These are phyloP conservation scores for Allantophomopsis lycopodina DNA, from an alignment of 2,329 filamentous ascomycete species.

Conservation along the genomic window DNA sequence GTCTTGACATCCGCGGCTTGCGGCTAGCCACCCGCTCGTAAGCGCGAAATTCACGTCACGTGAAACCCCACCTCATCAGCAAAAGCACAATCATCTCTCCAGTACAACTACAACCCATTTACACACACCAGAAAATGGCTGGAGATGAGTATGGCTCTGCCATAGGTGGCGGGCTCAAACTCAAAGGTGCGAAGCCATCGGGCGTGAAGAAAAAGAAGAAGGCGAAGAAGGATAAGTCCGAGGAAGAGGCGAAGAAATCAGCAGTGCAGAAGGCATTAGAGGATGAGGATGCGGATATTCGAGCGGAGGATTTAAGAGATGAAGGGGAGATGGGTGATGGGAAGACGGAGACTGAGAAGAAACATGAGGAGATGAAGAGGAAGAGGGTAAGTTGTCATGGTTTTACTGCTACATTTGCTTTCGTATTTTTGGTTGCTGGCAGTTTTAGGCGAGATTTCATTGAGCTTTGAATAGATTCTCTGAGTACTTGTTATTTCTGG, in stretches of 20 bases:
- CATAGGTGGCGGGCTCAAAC: conserved; percentile 59
- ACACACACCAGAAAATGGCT: conserved; percentile 33
- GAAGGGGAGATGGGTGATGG: conserved; percentile 10
- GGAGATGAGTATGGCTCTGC: conserved; percentile 57
- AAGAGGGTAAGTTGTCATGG: conserved; percentile 51
- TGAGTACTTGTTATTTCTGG: too few relatives aligned
- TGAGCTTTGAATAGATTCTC: conserved; percentile 2
- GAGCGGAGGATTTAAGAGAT: too few relatives aligned
- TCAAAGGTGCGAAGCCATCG: conserved; percentile 55
- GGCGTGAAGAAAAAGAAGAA: conserved; percentile 49
- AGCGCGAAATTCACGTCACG: too few relatives aligned
- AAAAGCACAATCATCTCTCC: too few relatives aligned
- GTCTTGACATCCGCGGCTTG: too few relatives aligned
- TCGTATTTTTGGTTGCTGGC: background rate
- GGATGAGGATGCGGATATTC: background rate
- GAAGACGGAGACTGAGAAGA: conserved; percentile 77
- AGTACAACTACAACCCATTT: too few relatives aligned
- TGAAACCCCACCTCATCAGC: too few relatives aligned
- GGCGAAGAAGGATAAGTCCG: background rate
- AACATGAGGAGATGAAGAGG: conserved; percentile 66
- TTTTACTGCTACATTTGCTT: background rate
- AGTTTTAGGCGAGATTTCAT: conserved; percentile 1
- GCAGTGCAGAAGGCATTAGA: background rate
- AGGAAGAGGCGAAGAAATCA: background rate
- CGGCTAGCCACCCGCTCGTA: too few relatives aligned